Evolutionary conservation across 345 rosid genomes (phyloP).

Genomic region (Bruguiera sexangula): DNA sequence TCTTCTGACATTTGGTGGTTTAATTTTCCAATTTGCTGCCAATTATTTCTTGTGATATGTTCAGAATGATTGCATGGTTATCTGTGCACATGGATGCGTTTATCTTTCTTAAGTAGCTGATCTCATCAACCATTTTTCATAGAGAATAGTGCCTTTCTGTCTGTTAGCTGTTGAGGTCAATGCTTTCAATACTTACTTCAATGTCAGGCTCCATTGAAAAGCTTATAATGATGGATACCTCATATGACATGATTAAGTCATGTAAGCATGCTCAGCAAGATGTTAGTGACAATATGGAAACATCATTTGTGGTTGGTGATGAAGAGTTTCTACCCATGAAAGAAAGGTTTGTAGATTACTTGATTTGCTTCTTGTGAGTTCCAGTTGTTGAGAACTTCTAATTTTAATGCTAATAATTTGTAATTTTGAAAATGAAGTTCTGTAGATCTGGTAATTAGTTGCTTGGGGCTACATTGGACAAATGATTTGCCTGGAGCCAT

Average conservation of each 20-base stretch:
- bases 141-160: neutral
- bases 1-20: no score
- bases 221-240: constrained; percentile 90
- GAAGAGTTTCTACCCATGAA: constrained; percentile 87
- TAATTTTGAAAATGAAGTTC: constrained; percentile 55
- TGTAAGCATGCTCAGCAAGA: constrained; percentile 51
- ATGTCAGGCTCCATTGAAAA: constrained; percentile 73
- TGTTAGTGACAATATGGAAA: constrained; percentile 45
- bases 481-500: constrained; percentile 98
- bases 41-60: no score
- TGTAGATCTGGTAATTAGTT: constrained; percentile 80
- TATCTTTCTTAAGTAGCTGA: neutral
- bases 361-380: neutral
- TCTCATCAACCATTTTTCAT: neutral
- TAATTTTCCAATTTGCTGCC: no score
- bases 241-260: constrained; percentile 72
- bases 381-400: neutral
- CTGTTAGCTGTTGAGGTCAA: neutral
- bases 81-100: no score
- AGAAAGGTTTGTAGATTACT: constrained; percentile 52
- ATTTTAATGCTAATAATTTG: constrained; percentile 17
- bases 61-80: no score
- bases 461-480: constrained; percentile 97
- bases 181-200: neutral
- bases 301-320: constrained; percentile 73